A percentile compares a stretch with the other conserved stretches of the same genome.
These are phyloP conservation scores for Melocanna baccifera DNA, from an alignment of 176 grass and related monocot genomes.

Conservation along the genomic window DNA sequence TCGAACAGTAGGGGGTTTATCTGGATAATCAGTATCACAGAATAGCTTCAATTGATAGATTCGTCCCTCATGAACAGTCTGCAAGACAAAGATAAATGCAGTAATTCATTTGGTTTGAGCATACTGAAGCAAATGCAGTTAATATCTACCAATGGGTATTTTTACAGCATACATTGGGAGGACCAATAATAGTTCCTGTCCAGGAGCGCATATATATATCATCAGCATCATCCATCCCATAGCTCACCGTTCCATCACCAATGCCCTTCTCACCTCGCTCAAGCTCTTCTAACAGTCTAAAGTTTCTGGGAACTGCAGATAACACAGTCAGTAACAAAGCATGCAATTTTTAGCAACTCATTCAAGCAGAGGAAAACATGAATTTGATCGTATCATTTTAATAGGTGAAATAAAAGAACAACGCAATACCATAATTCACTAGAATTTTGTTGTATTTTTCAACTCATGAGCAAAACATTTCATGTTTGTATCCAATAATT, in stretches of 20 bases:
- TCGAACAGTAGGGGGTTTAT: constrained; percentile 60
- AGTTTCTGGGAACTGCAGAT: constrained; percentile 74
- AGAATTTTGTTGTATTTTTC: too few relatives aligned
- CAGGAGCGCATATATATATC: constrained; percentile 83
- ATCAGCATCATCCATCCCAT: constrained; percentile 91
- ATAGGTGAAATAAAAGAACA: background rate
- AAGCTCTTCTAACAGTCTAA: constrained; percentile 78
- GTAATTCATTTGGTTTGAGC: background rate
- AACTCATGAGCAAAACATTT: background rate
- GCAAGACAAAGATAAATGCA: constrained; percentile 23
- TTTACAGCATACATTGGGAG: constrained; percentile 58
- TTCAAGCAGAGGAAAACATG: background rate
- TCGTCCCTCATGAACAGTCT: constrained; percentile 80
- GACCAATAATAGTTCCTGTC: constrained; percentile 83
- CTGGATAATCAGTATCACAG: constrained; percentile 77
- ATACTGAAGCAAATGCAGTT: constrained; percentile 14
- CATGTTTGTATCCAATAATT: background rate
- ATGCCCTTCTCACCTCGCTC: constrained; percentile 82
- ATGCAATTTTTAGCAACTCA: background rate
- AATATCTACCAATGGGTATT: constrained; percentile 10
- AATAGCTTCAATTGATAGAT: constrained; percentile 79
- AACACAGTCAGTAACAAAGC: constrained; percentile 1
- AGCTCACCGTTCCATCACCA: constrained; percentile 85
- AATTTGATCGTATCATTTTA: background rate
- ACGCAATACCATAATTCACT: background rate